Evolutionary conservation across 192 early-diverging fungal species (phyloP).

Genomic region (Rhizophagus clarus): DNA sequence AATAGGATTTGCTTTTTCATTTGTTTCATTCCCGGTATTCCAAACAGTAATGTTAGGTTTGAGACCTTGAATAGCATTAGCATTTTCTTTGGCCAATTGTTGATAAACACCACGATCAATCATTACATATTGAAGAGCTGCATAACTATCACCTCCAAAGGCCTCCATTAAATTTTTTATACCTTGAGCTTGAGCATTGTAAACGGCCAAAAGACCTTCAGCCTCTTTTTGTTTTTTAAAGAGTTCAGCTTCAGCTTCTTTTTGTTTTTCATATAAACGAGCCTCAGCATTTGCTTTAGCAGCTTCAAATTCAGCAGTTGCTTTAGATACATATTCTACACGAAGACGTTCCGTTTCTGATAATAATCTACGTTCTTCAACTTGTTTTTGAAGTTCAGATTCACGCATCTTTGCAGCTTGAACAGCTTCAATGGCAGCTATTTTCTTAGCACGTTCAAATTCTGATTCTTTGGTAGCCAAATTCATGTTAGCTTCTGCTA

Average conservation of each 20-base stretch:
- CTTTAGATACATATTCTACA: constrained; percentile 46
- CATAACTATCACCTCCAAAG: constrained; percentile 38
- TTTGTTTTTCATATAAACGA: constrained; percentile 39
- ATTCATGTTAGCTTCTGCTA: constrained; percentile 44
- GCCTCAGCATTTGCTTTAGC: constrained; percentile 46
- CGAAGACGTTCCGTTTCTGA: constrained; percentile 49
- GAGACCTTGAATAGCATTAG: constrained; percentile 52
- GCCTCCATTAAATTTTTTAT: constrained; percentile 32
- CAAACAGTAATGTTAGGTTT: constrained; percentile 58
- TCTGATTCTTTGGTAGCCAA: constrained; percentile 40
- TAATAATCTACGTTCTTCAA: constrained; percentile 46
- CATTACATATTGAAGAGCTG: constrained; percentile 56
- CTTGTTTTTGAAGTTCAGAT: constrained; percentile 47
- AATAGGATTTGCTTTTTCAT: constrained; percentile 35
- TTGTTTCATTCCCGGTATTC: constrained; percentile 38
- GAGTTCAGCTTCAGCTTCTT: constrained; percentile 41
- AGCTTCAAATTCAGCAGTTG: constrained; percentile 51
- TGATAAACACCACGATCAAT: constrained; percentile 51
- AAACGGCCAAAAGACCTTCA: constrained; percentile 44
- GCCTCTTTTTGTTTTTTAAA: constrained; percentile 37
- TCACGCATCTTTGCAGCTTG: constrained; percentile 44
- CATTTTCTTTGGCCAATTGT: constrained; percentile 52
- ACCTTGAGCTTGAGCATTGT: constrained; percentile 52
- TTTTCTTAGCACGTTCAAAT: constrained; percentile 42
- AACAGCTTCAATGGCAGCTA: constrained; percentile 55